These are phyloP conservation scores for Sporisorium sorghi DNA, from an alignment of 1,284 basidiomycete genomes.

Conservation along the genomic window DNA sequence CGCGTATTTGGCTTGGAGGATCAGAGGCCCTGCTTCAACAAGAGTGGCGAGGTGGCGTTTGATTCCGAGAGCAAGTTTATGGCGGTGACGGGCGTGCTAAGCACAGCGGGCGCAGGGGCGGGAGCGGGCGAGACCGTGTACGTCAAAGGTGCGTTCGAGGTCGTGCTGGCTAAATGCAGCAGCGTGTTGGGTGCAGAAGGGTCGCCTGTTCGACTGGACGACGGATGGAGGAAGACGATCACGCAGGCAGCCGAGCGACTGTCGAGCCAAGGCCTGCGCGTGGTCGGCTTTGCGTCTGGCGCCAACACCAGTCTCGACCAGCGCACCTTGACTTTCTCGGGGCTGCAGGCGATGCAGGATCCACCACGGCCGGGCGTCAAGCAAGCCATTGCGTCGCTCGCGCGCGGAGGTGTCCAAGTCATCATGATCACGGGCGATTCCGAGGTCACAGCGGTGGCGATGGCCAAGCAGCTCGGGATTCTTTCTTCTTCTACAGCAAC, in stretches of 20 bases:
- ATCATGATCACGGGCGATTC: slow-evolving; percentile 99
- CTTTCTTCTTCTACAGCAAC: slow-evolving; percentile 17
- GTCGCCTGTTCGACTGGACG: slow-evolving; percentile 81
- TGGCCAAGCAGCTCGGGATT: slow-evolving; percentile 89
- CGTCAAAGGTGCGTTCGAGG: slow-evolving; percentile 91
- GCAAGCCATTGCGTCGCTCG: slow-evolving; percentile 83
- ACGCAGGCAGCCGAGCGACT: slow-evolving; percentile 78
- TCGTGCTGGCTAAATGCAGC: slow-evolving; percentile 84
- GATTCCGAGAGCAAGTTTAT: slow-evolving; percentile 92
- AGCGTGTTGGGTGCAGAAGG: slow-evolving; percentile 88
- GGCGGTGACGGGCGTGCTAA: slow-evolving; percentile 79
- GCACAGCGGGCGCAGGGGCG: slow-evolving; percentile 48
- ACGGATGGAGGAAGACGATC: slow-evolving; percentile 77
- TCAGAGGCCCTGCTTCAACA: slow-evolving; percentile 78
- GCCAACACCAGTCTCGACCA: slow-evolving; percentile 53
- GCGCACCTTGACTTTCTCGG: slow-evolving; percentile 83
- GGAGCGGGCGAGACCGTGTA: slow-evolving; percentile 80
- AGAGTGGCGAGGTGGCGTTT: slow-evolving; percentile 85
- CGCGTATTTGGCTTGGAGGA: slow-evolving; percentile 78
- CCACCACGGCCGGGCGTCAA: slow-evolving; percentile 93
- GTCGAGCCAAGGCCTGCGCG: slow-evolving; percentile 81
- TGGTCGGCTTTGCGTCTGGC: slow-evolving; percentile 91
- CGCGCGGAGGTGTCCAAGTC: slow-evolving; percentile 88
- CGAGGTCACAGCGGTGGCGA: slow-evolving; percentile 88
- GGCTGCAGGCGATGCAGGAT: slow-evolving; percentile 94